phyloP scores from a whole-genome alignment of 371 early-diverging fungal genomes.

The Lichtheimia corymbifera region DNA sequence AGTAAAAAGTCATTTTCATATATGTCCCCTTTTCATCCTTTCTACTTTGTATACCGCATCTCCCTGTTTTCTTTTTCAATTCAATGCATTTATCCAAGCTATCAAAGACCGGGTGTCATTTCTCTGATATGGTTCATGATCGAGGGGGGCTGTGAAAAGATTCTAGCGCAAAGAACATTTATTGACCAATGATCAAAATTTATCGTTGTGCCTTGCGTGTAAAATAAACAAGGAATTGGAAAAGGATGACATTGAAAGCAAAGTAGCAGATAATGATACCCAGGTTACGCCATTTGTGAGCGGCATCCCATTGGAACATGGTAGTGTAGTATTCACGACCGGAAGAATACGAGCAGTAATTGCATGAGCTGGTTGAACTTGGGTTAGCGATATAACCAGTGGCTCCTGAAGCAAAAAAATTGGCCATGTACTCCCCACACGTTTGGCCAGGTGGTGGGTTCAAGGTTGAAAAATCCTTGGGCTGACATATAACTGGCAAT shows the following conservation, averaged over 20 bases:
- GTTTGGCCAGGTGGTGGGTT: conserved; percentile 64
- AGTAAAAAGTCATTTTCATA: too few species aligned
- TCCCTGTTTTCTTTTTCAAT: too few species aligned
- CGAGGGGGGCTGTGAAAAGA: too few species aligned
- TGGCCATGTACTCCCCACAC: conserved; percentile 64
- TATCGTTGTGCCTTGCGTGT: conserved; percentile 31
- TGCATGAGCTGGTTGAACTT: conserved; percentile 52
- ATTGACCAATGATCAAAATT: neutral
- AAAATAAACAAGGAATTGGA: conserved; percentile 31
- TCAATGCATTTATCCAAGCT: too few species aligned
- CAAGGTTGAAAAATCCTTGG: conserved; percentile 49
- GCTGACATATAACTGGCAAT: conserved; percentile 52
- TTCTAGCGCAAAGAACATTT: neutral
- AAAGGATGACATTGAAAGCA: conserved; percentile 49
- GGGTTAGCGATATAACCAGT: conserved; percentile 61
- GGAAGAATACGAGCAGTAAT: conserved; percentile 63
- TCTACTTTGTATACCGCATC: too few species aligned
- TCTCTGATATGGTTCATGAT: too few species aligned
- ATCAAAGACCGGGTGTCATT: too few species aligned
- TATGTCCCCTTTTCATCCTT: too few species aligned
- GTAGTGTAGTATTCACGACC: conserved; percentile 62
- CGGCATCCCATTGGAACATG: conserved; percentile 59
- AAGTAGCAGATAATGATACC: conserved; percentile 57
- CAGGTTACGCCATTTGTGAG: conserved; percentile 68
- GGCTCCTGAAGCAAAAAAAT: conserved; percentile 49